Percentiles rank a stretch among this genome's conserved stretches.
Evolutionary conservation across 495 filamentous ascomycete genomes (phyloP).

Genomic region (Thermothielavioides terrestris): DNA sequence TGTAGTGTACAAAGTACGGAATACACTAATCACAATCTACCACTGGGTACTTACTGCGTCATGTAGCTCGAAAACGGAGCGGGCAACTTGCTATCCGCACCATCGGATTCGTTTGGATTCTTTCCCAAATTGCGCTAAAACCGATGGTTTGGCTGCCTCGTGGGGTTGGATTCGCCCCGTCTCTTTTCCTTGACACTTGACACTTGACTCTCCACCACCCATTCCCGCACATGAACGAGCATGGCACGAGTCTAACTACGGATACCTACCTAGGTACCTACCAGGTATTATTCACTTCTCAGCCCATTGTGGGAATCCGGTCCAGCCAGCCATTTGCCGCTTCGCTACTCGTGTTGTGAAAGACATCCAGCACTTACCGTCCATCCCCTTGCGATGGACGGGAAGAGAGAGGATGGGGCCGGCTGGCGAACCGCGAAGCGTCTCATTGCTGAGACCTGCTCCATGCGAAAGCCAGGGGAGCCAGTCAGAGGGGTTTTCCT

Average conservation of each 20-base stretch:
- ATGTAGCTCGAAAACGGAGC: too few species aligned
- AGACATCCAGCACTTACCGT: too few species aligned
- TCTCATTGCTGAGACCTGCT: background rate
- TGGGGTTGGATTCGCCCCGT: background rate
- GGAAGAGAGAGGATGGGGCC: background rate
- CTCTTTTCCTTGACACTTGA: too few species aligned
- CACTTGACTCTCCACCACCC: background rate
- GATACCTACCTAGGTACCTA: too few species aligned
- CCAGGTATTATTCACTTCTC: background rate
- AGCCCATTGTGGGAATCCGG: too few species aligned
- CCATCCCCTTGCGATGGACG: background rate
- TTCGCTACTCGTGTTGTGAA: too few species aligned
- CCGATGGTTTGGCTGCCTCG: background rate
- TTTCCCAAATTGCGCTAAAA: slow-evolving; percentile 1
- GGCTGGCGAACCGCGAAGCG: slow-evolving; percentile 1
- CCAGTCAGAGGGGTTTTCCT: background rate
- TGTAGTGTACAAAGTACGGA: too few species aligned
- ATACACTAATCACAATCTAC: too few species aligned
- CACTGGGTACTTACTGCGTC: too few species aligned
- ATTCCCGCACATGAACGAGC: background rate
- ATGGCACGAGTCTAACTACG: background rate
- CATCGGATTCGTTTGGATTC: too few species aligned
- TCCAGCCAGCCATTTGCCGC: too few species aligned
- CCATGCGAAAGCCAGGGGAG: background rate
- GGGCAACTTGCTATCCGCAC: too few species aligned